These are phyloP conservation scores for Cyclotella cryptica DNA, from an alignment of 108 stramenopile genomes.

Conservation along the genomic window DNA sequence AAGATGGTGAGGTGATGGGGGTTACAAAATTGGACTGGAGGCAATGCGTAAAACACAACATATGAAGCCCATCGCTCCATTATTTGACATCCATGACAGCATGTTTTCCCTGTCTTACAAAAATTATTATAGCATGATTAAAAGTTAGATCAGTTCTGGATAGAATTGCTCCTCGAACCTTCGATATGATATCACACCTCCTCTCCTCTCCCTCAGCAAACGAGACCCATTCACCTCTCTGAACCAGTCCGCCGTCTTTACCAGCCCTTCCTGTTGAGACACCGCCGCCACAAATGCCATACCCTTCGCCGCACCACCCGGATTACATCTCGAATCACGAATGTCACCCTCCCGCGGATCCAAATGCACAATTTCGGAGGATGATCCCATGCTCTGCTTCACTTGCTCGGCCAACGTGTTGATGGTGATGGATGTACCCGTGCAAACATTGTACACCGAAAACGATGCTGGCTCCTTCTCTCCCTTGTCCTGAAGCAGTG, in stretches of 20 bases:
- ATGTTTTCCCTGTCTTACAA: too few relatives aligned
- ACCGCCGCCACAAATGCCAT: constrained; percentile 42
- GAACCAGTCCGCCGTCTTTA: constrained; percentile 55
- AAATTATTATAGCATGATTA: neutral
- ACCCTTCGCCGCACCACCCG: constrained; percentile 22
- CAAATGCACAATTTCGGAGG: constrained; percentile 46
- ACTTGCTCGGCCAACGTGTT: constrained; percentile 73
- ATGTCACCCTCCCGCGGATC: constrained; percentile 52
- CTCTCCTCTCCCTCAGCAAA: neutral
- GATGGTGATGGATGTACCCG: constrained; percentile 72
- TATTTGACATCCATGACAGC: too few relatives aligned
- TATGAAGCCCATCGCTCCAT: too few relatives aligned
- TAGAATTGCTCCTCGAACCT: constrained; percentile 1
- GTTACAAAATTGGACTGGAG: too few relatives aligned
- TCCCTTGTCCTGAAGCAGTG: constrained; percentile 43
- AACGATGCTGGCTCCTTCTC: constrained; percentile 61
- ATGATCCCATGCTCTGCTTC: constrained; percentile 60
- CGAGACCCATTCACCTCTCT: neutral
- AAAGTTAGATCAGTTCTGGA: constrained; percentile 8
- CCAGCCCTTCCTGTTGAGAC: constrained; percentile 42
- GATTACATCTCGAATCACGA: constrained; percentile 50
- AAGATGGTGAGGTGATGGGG: too few relatives aligned
- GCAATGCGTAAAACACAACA: too few relatives aligned
- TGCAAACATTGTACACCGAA: constrained; percentile 85
- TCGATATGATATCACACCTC: neutral